Evolutionary conservation across 768 basidiomycete genomes (phyloP), one percentile per base, ranked within the genome.

Genomic region (Leccinellum luteum): DNA sequence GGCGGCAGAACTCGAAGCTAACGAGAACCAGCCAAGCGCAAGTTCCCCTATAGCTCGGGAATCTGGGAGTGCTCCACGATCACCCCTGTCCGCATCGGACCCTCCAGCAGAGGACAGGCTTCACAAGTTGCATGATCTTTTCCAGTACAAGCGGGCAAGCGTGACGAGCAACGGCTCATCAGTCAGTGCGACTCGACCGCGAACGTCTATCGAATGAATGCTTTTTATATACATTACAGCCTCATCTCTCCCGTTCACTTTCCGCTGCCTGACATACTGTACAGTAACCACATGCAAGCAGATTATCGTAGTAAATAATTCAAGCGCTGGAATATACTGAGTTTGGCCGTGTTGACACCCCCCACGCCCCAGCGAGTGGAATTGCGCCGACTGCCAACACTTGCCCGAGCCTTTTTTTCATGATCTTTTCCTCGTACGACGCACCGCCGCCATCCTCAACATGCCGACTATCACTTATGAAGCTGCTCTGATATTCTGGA

Each of bases 401-500:
- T 48, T 3, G 30, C 8, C 7, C 17, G 34, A 52, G 13, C n/a
- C 47, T 49, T 25, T 49, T 25, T 32, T 59, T 44, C 48, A 63
- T 63, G 62, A 60, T 54, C 54, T 28, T 54, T 32, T 23, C 38
- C 34, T 54, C 31, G 51, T 58, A 50, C 61, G 48, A 54, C 60
- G 10, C 17, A 45, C 28, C 23, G 21, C 57, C 32, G 54, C 49
- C 27, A 38, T 44, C n/a, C 28, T 23, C 47, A 57, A 62, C 27
- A 70, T 72, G 68, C 63, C 68, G 48, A 32, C 47, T 28, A 55
- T 67, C 23, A 60, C 76, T 63, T 94, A 94, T 69, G 89, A 94
- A 68, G 78, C 84, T 27, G 85, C 85, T 41, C 84, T 96, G 72
- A 69, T 90, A 48, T 92, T 96, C 74, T 96, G 91, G 92, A 77